A percentile compares a stretch with the other conserved stretches of the same genome.
phyloP scores from a whole-genome alignment of 1,139 yeast species.

The Sugiyamaella novakii region DNA sequence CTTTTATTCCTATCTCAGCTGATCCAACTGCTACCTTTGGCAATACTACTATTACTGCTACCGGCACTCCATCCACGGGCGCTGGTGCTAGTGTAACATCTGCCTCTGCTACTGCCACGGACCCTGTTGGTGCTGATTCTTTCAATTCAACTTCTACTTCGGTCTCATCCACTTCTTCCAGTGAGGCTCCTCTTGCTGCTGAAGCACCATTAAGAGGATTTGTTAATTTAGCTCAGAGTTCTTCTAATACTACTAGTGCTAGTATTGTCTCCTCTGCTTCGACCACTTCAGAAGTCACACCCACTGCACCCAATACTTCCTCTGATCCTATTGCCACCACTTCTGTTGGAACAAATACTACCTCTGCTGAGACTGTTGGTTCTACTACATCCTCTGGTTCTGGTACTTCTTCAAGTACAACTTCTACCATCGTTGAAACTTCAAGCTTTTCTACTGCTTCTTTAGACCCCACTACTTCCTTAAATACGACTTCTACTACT shows the following conservation, averaged over 20 bases:
- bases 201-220: too few relatives aligned
- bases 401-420: slow-evolving; percentile 3
- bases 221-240: too few relatives aligned
- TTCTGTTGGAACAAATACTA: slow-evolving; percentile 35
- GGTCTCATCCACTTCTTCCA: too few relatives aligned
- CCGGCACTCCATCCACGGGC: not conserved
- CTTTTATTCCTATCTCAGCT: slow-evolving; percentile 12
- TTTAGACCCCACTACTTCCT: slow-evolving; percentile 5
- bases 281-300: too few relatives aligned
- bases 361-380: slow-evolving; percentile 32
- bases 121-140: too few relatives aligned
- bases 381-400: slow-evolving; percentile 24
- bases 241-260: too few relatives aligned
- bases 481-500: slow-evolving; percentile 10
- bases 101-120: not conserved
- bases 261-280: too few relatives aligned
- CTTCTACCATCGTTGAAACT: too few relatives aligned
- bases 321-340: slow-evolving; percentile 28
- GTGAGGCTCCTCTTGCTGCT: too few relatives aligned
- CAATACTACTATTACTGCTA: slow-evolving; percentile 5
- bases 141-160: not conserved
- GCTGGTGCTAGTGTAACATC: slow-evolving; percentile 5
- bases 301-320: too few relatives aligned
- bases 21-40: not conserved
- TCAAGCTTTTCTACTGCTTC: too few relatives aligned